Evolutionary conservation across 345 rosid species (phyloP), one percentile per base, ranked within the genome.

Genomic region (Bruguiera parviflora): DNA sequence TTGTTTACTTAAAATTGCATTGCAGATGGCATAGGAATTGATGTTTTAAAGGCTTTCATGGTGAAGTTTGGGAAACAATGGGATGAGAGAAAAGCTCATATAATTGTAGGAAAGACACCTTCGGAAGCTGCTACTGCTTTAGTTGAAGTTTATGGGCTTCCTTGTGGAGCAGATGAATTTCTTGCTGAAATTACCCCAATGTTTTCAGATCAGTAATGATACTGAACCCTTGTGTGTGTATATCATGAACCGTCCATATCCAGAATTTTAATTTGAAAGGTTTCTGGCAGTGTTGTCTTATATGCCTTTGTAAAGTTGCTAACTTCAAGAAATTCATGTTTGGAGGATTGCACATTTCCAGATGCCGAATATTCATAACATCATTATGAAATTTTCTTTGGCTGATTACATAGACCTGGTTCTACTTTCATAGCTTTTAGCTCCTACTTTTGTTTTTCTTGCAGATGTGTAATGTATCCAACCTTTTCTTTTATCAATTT

Each of bases 71-170:
- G 97, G 61, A 94, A 91, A 57, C 78, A 88, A 59, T 94, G 98
- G 98, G 98, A 91, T 72, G 97, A 96, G 51, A 89, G 97, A 82
- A 96, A 94, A 81, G 77, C 78, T 25, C 81, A 56, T 37, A 84
- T 78, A 58, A 75, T 85, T 39, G 82, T 83, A 35, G 97, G 98
- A n/a, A 85, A 82, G 72, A 89, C 93, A 46, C 93, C 93, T 21
- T 53, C 75, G 47, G 99, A 91, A 75, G 92, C 92, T 71, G 91
- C 99, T 31, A 82, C 84, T 64, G 86, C 84, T 43, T 70, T 91
- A 66, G 96, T 95, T 67, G 85, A 89, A 74, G 99, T 85, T 62
- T 95, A 91, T 73, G 87, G 72, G 63, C 96, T 91, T 80, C 89
- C 93, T 74, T 95, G 96, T 79, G 67, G 80, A 18, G 77, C 77